These are phyloP conservation scores for Fusarium nygamai DNA, from an alignment of 2,329 filamentous ascomycete species.

Conservation along the genomic window DNA sequence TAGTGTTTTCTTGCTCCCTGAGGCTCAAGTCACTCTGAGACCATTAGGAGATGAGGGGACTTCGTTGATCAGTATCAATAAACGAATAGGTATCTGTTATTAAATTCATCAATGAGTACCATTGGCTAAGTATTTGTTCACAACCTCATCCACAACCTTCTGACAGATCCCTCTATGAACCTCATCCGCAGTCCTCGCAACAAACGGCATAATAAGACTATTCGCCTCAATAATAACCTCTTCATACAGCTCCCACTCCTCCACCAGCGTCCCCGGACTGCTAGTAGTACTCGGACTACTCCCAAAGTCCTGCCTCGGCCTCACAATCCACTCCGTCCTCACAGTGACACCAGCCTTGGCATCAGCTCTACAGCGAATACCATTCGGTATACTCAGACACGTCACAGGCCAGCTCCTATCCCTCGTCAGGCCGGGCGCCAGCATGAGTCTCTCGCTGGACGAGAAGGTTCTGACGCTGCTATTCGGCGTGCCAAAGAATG, in stretches of 20 bases:
- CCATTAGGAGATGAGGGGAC: accelerated
- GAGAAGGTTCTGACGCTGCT: constrained; percentile 16
- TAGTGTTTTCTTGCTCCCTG: too few relatives aligned
- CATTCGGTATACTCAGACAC: constrained; percentile 24
- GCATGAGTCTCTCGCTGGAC: not conserved
- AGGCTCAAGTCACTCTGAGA: accelerated
- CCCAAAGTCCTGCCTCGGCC: constrained; percentile 4
- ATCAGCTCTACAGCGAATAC: constrained; percentile 23
- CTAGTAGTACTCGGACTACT: constrained; percentile 6
- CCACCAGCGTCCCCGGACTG: constrained; percentile 9
- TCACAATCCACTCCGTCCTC: constrained; percentile 22
- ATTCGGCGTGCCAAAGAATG: constrained; percentile 20
- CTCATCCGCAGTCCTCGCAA: constrained; percentile 9
- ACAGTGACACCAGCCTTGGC: constrained; percentile 17
- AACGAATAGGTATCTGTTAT: not conserved
- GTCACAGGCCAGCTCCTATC: constrained; percentile 19
- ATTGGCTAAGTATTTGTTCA: constrained; percentile 1
- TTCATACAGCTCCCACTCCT: constrained; percentile 31
- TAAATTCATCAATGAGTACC: not conserved
- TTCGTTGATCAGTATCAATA: not conserved
- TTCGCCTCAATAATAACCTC: constrained; percentile 23
- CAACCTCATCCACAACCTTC: constrained; percentile 19
- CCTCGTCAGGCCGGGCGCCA: constrained; percentile 15
- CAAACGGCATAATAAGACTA: constrained; percentile 27
- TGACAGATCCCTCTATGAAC: constrained; percentile 14